These are phyloP conservation scores for Pyricularia sp. DNA, from an alignment of 2,329 filamentous ascomycete genomes.

Conservation along the genomic window DNA sequence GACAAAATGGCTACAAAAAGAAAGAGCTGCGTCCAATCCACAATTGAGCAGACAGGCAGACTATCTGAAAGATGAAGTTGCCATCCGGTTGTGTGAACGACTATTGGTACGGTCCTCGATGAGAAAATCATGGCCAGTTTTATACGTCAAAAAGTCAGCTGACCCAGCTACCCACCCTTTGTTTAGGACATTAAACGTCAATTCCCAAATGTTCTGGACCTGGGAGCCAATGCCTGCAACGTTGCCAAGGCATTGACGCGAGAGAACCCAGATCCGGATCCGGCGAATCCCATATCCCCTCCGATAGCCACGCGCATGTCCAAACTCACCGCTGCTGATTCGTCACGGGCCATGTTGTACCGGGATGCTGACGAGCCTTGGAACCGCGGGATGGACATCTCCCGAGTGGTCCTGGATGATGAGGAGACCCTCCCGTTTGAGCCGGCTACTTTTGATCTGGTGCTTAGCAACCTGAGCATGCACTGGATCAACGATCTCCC, in stretches of 20 bases:
- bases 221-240: constrained; percentile 93
- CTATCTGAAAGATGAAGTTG: constrained; percentile 89
- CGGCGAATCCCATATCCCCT: constrained; percentile 40
- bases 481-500: constrained; percentile 99
- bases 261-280: constrained; percentile 50
- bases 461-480: constrained; percentile 76
- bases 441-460: constrained; percentile 70
- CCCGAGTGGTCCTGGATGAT: constrained; percentile 59
- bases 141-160: background rate
- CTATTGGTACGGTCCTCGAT: constrained; percentile 45
- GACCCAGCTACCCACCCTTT: background rate
- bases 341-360: constrained; percentile 63
- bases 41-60: constrained; percentile 69
- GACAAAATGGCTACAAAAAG: constrained; percentile 83
- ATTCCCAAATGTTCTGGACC: constrained; percentile 75
- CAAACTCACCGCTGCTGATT: constrained; percentile 69
- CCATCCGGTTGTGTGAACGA: constrained; percentile 69
- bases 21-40: constrained; percentile 61
- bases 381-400: constrained; percentile 60
- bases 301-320: constrained; percentile 60
- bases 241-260: constrained; percentile 70
- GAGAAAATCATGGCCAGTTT: background rate
- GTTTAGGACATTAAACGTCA: constrained; percentile 76
- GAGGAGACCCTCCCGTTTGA: constrained; percentile 64
- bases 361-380: constrained; percentile 65